Conservation (phyloP, 2,329 filamentous ascomycete genomes). For the Botrytis medusae region DNA sequence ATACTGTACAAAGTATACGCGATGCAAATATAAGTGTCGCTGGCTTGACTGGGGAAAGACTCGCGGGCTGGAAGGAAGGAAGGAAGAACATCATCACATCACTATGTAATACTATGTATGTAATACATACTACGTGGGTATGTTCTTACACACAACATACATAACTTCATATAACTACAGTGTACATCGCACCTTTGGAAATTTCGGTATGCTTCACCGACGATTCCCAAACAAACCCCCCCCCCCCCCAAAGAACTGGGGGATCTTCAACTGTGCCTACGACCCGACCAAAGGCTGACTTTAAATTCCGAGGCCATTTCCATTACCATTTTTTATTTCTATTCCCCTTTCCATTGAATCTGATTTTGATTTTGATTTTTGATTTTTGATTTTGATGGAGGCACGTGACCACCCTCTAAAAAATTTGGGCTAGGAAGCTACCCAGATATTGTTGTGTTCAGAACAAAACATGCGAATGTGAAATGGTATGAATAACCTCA, state of each 20-base stretch:
- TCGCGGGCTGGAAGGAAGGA: neutral
- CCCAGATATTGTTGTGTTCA: neutral
- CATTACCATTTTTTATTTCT: no score
- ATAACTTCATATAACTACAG: neutral
- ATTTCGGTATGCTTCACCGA: neutral
- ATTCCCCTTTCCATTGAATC: neutral
- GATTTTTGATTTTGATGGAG: neutral
- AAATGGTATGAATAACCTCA: constrained; percentile 16
- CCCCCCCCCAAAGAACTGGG: neutral
- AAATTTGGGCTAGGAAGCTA: neutral
- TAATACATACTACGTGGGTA: neutral
- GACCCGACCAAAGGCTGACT: neutral
- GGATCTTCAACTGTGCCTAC: neutral
- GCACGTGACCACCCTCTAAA: neutral
- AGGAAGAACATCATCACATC: neutral
- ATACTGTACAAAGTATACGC: neutral
- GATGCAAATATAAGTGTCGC: neutral
- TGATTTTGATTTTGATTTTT: neutral
- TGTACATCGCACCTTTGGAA: neutral
- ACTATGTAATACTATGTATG: neutral
- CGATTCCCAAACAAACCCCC: neutral
- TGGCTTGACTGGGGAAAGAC: neutral
- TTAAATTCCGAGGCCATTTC: neutral
- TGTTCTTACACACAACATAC: neutral
- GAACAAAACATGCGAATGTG: neutral